Base-by-base conservation (phyloP, 805 yeast genomes). In the Kuraishia ogatae region DNA sequence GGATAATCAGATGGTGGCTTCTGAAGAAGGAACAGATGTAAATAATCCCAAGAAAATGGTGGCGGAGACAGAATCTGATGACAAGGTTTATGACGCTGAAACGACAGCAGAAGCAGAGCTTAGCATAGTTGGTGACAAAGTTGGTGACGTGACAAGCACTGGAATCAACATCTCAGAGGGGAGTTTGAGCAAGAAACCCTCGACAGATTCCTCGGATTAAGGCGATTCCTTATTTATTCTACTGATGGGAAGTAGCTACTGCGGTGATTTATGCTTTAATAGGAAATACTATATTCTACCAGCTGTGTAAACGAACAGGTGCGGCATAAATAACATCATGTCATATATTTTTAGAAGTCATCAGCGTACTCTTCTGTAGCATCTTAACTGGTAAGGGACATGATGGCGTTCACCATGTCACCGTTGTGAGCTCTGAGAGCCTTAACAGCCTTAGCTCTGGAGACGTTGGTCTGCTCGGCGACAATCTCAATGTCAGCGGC, bases 381-480 rank as follows among this genome's bases (percentile, higher is more conserved):
- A 35, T 17, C n/a, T 54, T 65, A 62, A 51, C 61, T 58, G 53
- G 72, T 64, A 55, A 87, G 79, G 61, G 87, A 84, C 96, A 93
- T 89, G 73, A 93, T 90, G 64, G 98, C 93, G 72, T 92, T 91
- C 71, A 94, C 97, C 76, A 94, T 85, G 73, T 94, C 98, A 73
- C 92, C 91, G 66, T 88, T 82, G 80, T 92, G 90, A 63, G 81
- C 85, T 72, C 80, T 87, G 73, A 94, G 81, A 65, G 97, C 96
- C 74, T 87, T 87, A 66, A 83, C 89, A 61, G 98, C 98, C 81
- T 89, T 89, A 66, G 82, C 83, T 78, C 91, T 85, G 55, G 97
- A 81, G 60, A 84, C 94, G 67, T 84, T 86, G 67, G 97, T 87
- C 80, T 93, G 99, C 71, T 90, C 94, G 70, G 87, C 80, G 67